Base-by-base conservation (phyloP, 1,139 yeast genomes). In the Geotrichum europaeum region DNA sequence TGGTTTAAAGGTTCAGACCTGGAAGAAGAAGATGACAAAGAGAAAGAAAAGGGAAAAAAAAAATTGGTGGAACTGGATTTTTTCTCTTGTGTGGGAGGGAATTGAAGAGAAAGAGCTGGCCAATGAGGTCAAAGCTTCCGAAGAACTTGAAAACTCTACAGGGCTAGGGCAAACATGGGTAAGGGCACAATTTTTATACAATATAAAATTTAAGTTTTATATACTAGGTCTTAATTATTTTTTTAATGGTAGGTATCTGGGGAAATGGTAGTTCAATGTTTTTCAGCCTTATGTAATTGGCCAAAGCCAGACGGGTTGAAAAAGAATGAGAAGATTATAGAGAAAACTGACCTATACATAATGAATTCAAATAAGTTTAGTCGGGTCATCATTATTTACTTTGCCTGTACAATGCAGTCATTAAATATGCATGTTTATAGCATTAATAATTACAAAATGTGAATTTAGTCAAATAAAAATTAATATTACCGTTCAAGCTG, bases 161-260 rank as follows among this genome's bases (percentile, higher is more conserved):
- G 15, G 57, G 58, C 20, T 49, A 36, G 53, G 49, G 22, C 20
- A 45, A 28, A 49, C 59, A 47, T 30, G 61, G 24, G 63, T 56
- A 50, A 28, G 32, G 32, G 32, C 20, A 15, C n/a, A 7, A 7
- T 12, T n/a, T n/a, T 13, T n/a, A n/a, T n/a, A n/a, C n/a, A 40
- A 40, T 2, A 28, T 9, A 28, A 9, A 7, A 2, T 28, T 9
- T 28, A 28, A 28, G 32, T 28, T 28, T 5, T 28, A 28, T 28
- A 28, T 28, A 28, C 5, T 28, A 7, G 43, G 13, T 15, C 45
- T 15, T 13, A 5, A 2, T 36, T 36, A n/a, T 15, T 13, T 5
- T 36, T 3, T 36, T 15, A 13, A 36, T 10, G 15, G 36, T 10
- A 32, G 12, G 15, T 10, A 32, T 32, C 36, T 10, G 45, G 45